These are phyloP conservation scores for Neurospora discreta DNA, from an alignment of 495 filamentous ascomycete species.

Conservation along the genomic window DNA sequence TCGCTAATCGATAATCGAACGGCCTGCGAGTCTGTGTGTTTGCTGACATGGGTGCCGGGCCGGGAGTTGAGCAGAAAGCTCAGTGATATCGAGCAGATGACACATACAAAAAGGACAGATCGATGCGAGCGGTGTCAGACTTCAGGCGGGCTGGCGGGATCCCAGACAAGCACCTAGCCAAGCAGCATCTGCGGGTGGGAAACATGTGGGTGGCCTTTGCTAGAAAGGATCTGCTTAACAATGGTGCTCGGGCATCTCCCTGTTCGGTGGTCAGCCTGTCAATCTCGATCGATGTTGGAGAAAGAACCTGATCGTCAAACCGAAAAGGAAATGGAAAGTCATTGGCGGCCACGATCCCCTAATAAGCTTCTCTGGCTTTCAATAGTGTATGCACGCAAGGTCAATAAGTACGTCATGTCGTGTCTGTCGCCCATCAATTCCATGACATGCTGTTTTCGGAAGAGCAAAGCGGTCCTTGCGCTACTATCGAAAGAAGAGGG, in stretches of 20 bases:
- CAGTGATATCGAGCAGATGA: background rate
- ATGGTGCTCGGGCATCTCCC: background rate
- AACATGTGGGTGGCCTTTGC: background rate
- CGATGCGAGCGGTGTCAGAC: slow-evolving; percentile 11
- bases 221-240: background rate
- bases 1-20: slow-evolving; percentile 25
- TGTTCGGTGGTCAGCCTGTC: background rate
- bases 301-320: background rate
- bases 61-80: background rate
- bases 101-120: slow-evolving; percentile 8
- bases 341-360: background rate
- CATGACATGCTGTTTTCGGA: background rate
- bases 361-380: background rate
- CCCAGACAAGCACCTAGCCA: no score
- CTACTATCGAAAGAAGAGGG: background rate
- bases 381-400: background rate
- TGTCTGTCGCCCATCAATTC: background rate
- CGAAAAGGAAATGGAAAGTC: background rate
- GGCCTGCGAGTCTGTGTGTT: slow-evolving; percentile 7
- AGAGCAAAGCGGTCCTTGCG: background rate
- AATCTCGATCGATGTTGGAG: background rate
- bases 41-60: background rate
- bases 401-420: background rate
- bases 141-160: slow-evolving; percentile 1
- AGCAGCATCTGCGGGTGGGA: background rate